These are phyloP conservation scores for Piper betle DNA, from an alignment of 164 flowering plant genomes.

Conservation along the genomic window DNA sequence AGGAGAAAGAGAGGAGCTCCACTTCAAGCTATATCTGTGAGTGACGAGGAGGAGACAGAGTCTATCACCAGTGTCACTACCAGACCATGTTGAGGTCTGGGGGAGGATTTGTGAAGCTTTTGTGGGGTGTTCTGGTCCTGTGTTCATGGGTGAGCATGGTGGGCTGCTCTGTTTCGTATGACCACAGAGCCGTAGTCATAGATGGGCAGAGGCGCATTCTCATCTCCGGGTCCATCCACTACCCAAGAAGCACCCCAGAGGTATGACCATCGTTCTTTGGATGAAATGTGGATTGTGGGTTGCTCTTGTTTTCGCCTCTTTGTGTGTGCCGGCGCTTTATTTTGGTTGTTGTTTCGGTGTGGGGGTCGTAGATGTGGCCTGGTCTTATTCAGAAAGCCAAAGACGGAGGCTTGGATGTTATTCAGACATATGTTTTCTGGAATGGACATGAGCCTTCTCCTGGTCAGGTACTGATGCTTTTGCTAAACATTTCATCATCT, in stretches of 20 bases:
- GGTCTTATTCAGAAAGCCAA: slow-evolving; percentile 70
- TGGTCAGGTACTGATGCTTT: slow-evolving; percentile 35
- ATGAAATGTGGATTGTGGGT: slow-evolving; percentile 15
- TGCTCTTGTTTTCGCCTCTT: slow-evolving; percentile 3
- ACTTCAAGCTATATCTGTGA: background rate
- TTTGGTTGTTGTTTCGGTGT: background rate
- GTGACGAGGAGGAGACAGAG: too few species aligned
- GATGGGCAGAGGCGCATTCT: slow-evolving; percentile 70
- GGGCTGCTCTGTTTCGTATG: slow-evolving; percentile 55
- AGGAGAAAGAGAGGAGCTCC: background rate
- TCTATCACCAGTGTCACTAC: too few species aligned
- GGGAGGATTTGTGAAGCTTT: background rate
- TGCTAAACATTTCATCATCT: background rate
- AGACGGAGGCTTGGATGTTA: slow-evolving; percentile 77
- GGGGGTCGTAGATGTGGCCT: slow-evolving; percentile 67
- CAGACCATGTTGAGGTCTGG: slow-evolving; percentile 1
- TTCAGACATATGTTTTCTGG: slow-evolving; percentile 80
- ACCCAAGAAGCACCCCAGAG: slow-evolving; percentile 91
- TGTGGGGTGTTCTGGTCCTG: background rate
- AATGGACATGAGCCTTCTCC: slow-evolving; percentile 80
- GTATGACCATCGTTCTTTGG: slow-evolving; percentile 16
- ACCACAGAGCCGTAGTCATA: slow-evolving; percentile 47
- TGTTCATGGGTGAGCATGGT: slow-evolving; percentile 16
- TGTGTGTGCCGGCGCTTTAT: background rate
- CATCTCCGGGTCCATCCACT: slow-evolving; percentile 89